Evolutionary conservation across 495 filamentous ascomycete species (phyloP).

Genomic region (Trichocladium antarcticum): DNA sequence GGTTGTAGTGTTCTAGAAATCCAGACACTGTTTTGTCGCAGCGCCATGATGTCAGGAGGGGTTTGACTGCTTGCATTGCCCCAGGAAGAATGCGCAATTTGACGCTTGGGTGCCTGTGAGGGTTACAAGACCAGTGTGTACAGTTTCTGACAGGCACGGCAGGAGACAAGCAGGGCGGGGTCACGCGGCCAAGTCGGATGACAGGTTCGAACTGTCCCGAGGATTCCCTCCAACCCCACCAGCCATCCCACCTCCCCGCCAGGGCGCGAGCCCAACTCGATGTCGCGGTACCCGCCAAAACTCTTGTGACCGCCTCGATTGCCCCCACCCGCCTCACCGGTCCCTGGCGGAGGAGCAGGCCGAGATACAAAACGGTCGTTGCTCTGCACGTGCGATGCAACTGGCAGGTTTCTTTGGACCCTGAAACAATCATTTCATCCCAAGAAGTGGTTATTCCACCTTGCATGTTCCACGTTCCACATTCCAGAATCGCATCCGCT

Average conservation of each 20-base stretch:
- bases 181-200: too few species aligned
- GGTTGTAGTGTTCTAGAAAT: neutral
- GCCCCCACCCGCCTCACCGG: conserved; percentile 1
- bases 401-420: neutral
- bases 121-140: too few species aligned
- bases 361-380: conserved; percentile 10
- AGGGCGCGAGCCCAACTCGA: too few species aligned
- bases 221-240: conserved; percentile 3
- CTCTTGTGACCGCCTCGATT: conserved; percentile 14
- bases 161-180: conserved; percentile 1
- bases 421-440: neutral
- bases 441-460: neutral
- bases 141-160: too few species aligned
- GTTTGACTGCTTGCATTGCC: neutral
- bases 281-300: conserved; percentile 12
- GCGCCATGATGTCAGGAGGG: conserved; percentile 2
- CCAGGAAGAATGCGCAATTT: too few species aligned
- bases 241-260: conserved; percentile 18
- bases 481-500: too few species aligned
- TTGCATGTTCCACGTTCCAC: neutral
- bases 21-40: neutral
- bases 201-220: too few species aligned
- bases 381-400: neutral
- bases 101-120: too few species aligned
- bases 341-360: neutral